Conservation (phyloP, 1,139 yeast genomes). For the Hyphopichia fennica region DNA sequence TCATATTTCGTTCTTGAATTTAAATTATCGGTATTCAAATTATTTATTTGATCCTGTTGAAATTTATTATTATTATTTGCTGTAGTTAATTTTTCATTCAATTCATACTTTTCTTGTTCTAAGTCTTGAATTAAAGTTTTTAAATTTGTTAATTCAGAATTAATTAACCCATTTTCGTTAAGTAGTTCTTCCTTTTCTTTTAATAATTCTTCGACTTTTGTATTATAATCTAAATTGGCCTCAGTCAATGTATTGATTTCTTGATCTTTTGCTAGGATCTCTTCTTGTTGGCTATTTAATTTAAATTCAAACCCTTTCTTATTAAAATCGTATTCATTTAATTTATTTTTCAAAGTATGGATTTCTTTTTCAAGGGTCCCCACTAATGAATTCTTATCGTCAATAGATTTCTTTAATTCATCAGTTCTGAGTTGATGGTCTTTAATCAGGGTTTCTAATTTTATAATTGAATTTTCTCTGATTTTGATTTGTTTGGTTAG, state of each 20-base stretch:
- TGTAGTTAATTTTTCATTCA: slow-evolving; percentile 4
- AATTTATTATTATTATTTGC: background rate
- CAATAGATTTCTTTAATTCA: background rate
- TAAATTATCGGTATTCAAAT: slow-evolving; percentile 3
- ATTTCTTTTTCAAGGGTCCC: background rate
- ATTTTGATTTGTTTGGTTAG: slow-evolving; percentile 25
- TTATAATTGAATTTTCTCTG: slow-evolving; percentile 15
- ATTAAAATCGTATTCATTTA: slow-evolving; percentile 8
- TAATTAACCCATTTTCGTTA: slow-evolving; percentile 11
- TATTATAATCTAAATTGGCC: slow-evolving; percentile 12
- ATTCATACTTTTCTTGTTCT: slow-evolving; percentile 20
- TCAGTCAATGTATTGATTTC: slow-evolving; percentile 12
- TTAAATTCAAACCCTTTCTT: slow-evolving; percentile 4
- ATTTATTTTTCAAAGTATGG: slow-evolving; percentile 7
- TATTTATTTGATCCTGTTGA: slow-evolving; percentile 3
- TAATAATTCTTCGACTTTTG: slow-evolving; percentile 13
- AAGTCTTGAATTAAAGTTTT: slow-evolving; percentile 19
- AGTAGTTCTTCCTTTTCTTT: slow-evolving; percentile 17
- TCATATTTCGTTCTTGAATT: slow-evolving; percentile 3
- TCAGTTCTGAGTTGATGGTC: background rate
- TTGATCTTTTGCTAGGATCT: slow-evolving; percentile 5
- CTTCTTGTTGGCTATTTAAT: slow-evolving; percentile 4
- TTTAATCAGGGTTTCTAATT: slow-evolving; percentile 5
- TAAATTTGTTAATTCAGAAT: slow-evolving; percentile 19
- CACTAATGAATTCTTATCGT: background rate